Evolutionary conservation across 78 protist species (phyloP).

Genomic region (Dictyostelium brefeldianum): DNA sequence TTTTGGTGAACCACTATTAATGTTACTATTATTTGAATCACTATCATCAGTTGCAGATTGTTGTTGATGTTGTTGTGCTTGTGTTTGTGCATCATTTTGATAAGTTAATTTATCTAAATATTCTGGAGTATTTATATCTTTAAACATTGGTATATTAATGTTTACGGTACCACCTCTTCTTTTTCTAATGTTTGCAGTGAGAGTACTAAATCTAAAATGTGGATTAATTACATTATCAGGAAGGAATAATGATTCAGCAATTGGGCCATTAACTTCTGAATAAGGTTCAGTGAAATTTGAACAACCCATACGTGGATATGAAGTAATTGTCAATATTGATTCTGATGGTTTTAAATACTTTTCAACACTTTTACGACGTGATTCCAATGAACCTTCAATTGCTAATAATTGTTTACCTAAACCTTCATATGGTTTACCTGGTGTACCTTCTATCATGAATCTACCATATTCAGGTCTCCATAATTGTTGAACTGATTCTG

Average conservation of each 20-base stretch:
- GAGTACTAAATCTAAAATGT: slow-evolving; percentile 94
- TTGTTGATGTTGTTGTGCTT: neutral
- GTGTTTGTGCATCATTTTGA: too few relatives aligned
- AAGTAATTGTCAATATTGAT: slow-evolving; percentile 58
- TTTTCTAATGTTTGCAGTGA: slow-evolving; percentile 94
- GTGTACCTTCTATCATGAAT: slow-evolving; percentile 96
- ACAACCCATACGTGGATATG: slow-evolving; percentile 85
- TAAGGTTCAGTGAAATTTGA: slow-evolving; percentile 75
- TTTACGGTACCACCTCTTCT: slow-evolving; percentile 92
- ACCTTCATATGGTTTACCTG: slow-evolving; percentile 91
- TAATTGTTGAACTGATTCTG: slow-evolving; percentile 51
- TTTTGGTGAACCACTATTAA: neutral
- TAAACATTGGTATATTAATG: slow-evolving; percentile 93
- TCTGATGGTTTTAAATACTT: slow-evolving; percentile 31
- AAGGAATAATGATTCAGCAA: slow-evolving; percentile 87
- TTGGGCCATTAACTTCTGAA: slow-evolving; percentile 65
- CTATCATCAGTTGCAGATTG: slow-evolving; percentile 16
- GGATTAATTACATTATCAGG: slow-evolving; percentile 95
- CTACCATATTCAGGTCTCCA: slow-evolving; percentile 97
- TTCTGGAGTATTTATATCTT: slow-evolving; percentile 89
- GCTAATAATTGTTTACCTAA: slow-evolving; percentile 58
- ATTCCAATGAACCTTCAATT: slow-evolving; percentile 15
- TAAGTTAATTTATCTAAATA: neutral
- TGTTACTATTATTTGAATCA: neutral
- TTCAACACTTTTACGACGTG: slow-evolving; percentile 39